Evolutionary conservation across 2,329 filamentous ascomycete genomes (phyloP), one percentile per base, ranked within the genome.

Genomic region (Aspergillus calidoustus): DNA sequence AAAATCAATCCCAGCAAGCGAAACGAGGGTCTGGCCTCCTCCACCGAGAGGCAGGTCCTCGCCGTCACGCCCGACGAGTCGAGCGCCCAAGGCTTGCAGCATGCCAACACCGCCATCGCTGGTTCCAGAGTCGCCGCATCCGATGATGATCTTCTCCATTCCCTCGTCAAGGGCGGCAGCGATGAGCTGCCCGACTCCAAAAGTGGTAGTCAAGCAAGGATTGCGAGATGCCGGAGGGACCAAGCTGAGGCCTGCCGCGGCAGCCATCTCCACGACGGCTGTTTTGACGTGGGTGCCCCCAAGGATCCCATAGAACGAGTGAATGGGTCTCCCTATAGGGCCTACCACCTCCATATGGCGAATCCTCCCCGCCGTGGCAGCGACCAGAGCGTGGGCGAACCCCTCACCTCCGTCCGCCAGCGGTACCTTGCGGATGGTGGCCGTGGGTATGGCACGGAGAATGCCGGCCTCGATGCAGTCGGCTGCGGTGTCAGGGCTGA

Each of bases 341-440:
- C 83, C 83, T 5, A 71, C 79, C 23, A 85, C 79, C 7, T 68
- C 66, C 38, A 78, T 49, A 0, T 72, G 62, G 19, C 76, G 70
- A 25, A 83, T 68, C 9, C 71, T 62, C 4, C 83, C 83, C 3
- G 71, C 70, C 0, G 81, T 81, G 4, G 78, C 75, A 43, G 74
- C 72, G 13, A 83, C 78, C 15, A 85, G 69, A 19, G 81, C 81
- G 7, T 74, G 72, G 19, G 80, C 80, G 66, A 85, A 85, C 3
- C 83, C 82, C 61, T 85, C 83, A 57, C 83, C 83, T 3, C 83
- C 83, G 65, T 85, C 83, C 3, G 83, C 80, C 8, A 86, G 72
- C 11, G 83, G 83, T 3, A 82, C 78, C 66, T 84, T 84, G 54
- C 72, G 78, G 44, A 84, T 69, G 1, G 72, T 66, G 17, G 81